Evolutionary conservation across 768 basidiomycete genomes (phyloP).

Genomic region (Phaffia australis): DNA sequence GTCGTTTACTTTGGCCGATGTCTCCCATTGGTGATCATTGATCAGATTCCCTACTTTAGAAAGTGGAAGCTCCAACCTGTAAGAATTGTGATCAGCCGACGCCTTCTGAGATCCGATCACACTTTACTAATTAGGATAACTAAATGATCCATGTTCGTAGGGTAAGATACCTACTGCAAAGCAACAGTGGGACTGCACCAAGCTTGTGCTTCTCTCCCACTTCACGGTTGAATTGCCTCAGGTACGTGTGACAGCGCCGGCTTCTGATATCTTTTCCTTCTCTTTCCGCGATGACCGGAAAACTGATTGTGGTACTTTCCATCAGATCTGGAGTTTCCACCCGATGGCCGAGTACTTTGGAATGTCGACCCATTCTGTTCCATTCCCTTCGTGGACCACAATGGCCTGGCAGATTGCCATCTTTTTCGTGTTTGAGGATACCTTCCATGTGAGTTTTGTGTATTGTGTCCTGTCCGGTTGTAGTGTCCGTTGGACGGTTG

Average conservation of each 20-base stretch:
- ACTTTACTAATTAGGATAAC: neutral
- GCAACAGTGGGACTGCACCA: slow-evolving; percentile 94
- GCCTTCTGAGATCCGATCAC: neutral
- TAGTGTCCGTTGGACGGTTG: neutral
- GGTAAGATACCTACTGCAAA: slow-evolving; percentile 61
- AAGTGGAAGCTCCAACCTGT: slow-evolving; percentile 85
- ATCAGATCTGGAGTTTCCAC: slow-evolving; percentile 35
- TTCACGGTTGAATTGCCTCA: slow-evolving; percentile 89
- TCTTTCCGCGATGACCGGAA: neutral
- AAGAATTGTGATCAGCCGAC: slow-evolving; percentile 27
- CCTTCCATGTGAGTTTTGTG: slow-evolving; percentile 76
- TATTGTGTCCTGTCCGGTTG: slow-evolving; percentile 10
- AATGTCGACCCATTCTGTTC: slow-evolving; percentile 86
- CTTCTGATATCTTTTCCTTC: neutral
- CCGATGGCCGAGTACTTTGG: slow-evolving; percentile 67
- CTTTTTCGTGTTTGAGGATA: slow-evolving; percentile 94
- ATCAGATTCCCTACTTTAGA: slow-evolving; percentile 83
- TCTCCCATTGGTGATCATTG: slow-evolving; percentile 91
- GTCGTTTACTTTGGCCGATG: slow-evolving; percentile 93
- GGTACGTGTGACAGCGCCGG: slow-evolving; percentile 42
- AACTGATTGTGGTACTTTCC: slow-evolving; percentile 17
- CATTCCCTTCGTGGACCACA: slow-evolving; percentile 62
- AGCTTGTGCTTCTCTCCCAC: slow-evolving; percentile 83
- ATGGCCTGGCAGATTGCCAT: slow-evolving; percentile 52
- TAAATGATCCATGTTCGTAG: slow-evolving; percentile 23